Conservation (phyloP, 2,329 filamentous ascomycete genomes). For the Metarhizium robertsii region DNA sequence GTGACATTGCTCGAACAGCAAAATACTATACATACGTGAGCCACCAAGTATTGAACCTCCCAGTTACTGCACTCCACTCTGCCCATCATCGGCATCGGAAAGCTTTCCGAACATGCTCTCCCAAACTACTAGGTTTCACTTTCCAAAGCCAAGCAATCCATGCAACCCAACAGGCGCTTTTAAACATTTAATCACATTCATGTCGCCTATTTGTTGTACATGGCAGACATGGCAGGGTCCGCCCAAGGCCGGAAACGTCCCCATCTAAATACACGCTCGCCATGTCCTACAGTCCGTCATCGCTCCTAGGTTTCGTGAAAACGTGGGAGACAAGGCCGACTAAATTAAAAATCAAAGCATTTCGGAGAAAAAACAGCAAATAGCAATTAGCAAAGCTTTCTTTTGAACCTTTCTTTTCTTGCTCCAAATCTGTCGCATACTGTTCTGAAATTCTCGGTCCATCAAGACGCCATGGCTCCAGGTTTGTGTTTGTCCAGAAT, state of each 20-base stretch:
- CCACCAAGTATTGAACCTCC: no score
- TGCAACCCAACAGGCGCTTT: background rate
- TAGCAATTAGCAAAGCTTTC: conserved; percentile 3
- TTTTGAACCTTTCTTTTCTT: background rate
- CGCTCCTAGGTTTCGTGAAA: background rate
- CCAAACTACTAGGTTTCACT: background rate
- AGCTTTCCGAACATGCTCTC: no score
- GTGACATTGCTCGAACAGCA: no score
- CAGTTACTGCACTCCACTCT: no score
- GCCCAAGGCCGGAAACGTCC: conserved; percentile 4
- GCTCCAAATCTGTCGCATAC: background rate
- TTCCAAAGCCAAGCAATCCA: background rate
- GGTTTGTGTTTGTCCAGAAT: background rate
- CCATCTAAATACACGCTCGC: conserved; percentile 4
- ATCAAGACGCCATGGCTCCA: background rate
- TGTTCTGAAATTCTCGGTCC: background rate
- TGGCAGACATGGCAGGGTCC: conserved; percentile 5
- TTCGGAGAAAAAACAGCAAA: conserved; percentile 1
- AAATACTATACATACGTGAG: no score
- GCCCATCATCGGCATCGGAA: no score
- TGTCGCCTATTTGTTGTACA: conserved; percentile 4
- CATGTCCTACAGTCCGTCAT: conserved; percentile 2
- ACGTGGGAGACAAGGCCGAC: background rate
- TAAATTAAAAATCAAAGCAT: background rate
- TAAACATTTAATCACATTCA: background rate